Evolutionary conservation across 2,329 filamentous ascomycete genomes (phyloP).

Genomic region (Penicillium sp.): DNA sequence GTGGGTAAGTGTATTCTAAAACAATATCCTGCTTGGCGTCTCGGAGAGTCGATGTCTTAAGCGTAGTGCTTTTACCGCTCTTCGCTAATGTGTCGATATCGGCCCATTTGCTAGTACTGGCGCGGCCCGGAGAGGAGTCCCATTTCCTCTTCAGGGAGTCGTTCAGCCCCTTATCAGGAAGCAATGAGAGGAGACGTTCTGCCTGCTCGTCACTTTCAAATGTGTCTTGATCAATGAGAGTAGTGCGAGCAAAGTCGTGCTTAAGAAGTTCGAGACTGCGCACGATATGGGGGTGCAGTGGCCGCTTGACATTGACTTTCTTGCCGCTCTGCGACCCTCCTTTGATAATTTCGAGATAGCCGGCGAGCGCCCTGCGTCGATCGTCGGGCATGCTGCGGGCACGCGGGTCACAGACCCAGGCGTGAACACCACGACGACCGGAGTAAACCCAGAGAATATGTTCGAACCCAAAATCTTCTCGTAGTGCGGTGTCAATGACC

Average conservation of each 20-base stretch:
- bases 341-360: conserved; percentile 86
- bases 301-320: conserved; percentile 79
- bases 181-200: conserved; percentile 76
- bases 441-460: conserved; percentile 99
- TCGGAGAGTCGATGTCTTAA: conserved; percentile 72
- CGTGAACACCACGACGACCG: conserved; percentile 91
- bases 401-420: conserved; percentile 93
- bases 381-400: conserved; percentile 83
- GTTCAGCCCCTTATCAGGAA: conserved; percentile 77
- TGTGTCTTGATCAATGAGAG: conserved; percentile 83
- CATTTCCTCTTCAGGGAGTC: conserved; percentile 86
- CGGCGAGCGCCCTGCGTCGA: conserved; percentile 79
- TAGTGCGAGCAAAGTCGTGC: conserved; percentile 78
- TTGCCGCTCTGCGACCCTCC: conserved; percentile 85
- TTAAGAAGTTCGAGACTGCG: conserved; percentile 85
- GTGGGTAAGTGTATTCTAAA: conserved; percentile 95
- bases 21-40: conserved; percentile 96
- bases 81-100: conserved; percentile 89
- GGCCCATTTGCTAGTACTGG: conserved; percentile 82
- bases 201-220: conserved; percentile 71
- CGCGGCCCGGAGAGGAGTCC: conserved; percentile 76
- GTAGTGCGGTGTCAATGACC: conserved; percentile 80
- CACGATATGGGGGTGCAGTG: conserved; percentile 83
- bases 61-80: conserved; percentile 67
- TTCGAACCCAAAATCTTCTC: conserved; percentile 94